Evolutionary conservation across 2,329 filamentous ascomycete species (phyloP).

Genomic region (Talaromyces sp.): DNA sequence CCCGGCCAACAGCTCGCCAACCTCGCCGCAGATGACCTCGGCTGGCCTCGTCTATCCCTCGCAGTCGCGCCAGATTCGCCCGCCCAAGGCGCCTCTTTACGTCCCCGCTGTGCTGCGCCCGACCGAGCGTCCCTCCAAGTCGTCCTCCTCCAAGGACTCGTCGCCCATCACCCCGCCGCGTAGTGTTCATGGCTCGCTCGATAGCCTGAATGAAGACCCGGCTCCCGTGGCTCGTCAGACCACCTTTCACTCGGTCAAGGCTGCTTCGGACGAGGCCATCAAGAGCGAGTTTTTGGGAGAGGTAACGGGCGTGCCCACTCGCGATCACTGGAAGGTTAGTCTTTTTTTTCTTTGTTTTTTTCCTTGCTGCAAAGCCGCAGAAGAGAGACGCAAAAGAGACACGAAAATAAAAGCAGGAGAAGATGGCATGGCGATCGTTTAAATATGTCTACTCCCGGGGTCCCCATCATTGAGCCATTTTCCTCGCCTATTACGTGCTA

Average conservation of each 20-base stretch:
- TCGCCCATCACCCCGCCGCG: slow-evolving; percentile 47
- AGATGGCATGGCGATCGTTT: not conserved
- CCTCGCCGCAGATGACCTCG: slow-evolving; percentile 44
- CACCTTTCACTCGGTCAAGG: slow-evolving; percentile 38
- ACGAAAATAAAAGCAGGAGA: not conserved
- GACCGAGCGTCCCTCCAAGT: slow-evolving; percentile 44
- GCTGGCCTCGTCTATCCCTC: slow-evolving; percentile 32
- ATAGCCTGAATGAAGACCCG: slow-evolving; percentile 37
- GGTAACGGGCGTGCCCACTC: slow-evolving; percentile 56
- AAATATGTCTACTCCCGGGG: slow-evolving; percentile 2
- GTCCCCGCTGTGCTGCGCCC: slow-evolving; percentile 60
- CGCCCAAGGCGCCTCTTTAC: slow-evolving; percentile 58
- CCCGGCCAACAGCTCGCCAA: slow-evolving; percentile 51
- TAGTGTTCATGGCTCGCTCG: slow-evolving; percentile 53
- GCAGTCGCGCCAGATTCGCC: slow-evolving; percentile 54
- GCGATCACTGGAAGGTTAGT: slow-evolving; percentile 63
- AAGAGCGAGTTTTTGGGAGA: slow-evolving; percentile 50
- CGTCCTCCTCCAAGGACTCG: slow-evolving; percentile 23
- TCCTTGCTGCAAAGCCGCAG: not conserved
- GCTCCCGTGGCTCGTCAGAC: slow-evolving; percentile 33
- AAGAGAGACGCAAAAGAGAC: not conserved
- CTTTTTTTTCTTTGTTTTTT: not conserved
- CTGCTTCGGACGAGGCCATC: slow-evolving; percentile 44
- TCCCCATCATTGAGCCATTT: slow-evolving; percentile 12
- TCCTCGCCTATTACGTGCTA: slow-evolving; percentile 14